Percentiles rank a stretch among this genome's conserved stretches.
Evolutionary conservation across 2,329 filamentous ascomycete species (phyloP).

Genomic region (Colletotrichum destructivum): DNA sequence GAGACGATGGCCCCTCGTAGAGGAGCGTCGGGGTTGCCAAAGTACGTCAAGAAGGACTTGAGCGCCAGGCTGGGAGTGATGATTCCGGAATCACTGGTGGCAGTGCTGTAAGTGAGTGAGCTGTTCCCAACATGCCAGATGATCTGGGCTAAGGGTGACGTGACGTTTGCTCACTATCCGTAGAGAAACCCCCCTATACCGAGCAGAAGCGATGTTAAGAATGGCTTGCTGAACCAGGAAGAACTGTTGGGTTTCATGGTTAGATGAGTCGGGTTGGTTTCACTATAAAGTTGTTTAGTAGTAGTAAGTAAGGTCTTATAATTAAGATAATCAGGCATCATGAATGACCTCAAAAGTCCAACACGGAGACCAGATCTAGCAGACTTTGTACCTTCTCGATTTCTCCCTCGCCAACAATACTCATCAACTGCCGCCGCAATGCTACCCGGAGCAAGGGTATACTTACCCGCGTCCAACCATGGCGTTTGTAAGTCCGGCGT

Average conservation of each 20-base stretch:
- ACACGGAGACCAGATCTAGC: neutral
- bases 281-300: neutral
- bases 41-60: slow-evolving; percentile 53
- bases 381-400: neutral
- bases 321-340: too few species aligned
- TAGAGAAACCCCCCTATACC: slow-evolving; percentile 59
- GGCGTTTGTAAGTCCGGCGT: slow-evolving; percentile 21
- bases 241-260: slow-evolving; percentile 34
- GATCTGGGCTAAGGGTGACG: neutral
- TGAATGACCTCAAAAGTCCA: neutral
- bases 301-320: neutral
- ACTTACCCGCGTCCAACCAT: slow-evolving; percentile 19
- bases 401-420: too few species aligned
- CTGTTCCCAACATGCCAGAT: neutral
- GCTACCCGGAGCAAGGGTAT: slow-evolving; percentile 6
- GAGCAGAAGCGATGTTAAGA: slow-evolving; percentile 56
- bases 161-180: slow-evolving; percentile 50
- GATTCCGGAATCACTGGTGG: slow-evolving; percentile 57
- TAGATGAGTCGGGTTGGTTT: too few species aligned
- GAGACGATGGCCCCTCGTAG: slow-evolving; percentile 58
- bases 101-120: neutral
- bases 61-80: slow-evolving; percentile 58
- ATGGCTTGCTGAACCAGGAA: slow-evolving; percentile 55
- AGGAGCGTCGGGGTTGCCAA: slow-evolving; percentile 52
- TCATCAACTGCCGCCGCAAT: neutral